phyloP scores from a whole-genome alignment of 306 rosid genomes.

The Psophocarpus tetragonolobus region DNA sequence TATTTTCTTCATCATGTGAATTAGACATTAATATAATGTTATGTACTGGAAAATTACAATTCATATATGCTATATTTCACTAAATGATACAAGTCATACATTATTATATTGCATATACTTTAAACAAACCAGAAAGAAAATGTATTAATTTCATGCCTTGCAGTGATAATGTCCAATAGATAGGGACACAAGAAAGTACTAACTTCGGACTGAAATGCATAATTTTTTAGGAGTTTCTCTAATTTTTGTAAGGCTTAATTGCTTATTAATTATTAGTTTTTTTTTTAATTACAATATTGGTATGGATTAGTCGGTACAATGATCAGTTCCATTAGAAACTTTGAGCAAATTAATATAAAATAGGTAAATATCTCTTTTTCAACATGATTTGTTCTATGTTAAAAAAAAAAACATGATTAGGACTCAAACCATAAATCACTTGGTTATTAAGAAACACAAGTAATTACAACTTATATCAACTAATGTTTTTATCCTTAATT shows the following conservation, averaged over 20 bases:
- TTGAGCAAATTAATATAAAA: too few relatives aligned
- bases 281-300: too few relatives aligned
- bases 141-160: not conserved
- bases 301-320: too few relatives aligned
- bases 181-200: not conserved
- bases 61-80: not conserved
- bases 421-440: too few relatives aligned
- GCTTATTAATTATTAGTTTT: too few relatives aligned
- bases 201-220: not conserved
- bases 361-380: too few relatives aligned
- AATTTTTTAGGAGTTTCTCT: not conserved
- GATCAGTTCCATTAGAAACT: too few relatives aligned
- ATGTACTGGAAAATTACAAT: not conserved
- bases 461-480: too few relatives aligned
- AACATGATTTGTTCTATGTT: too few relatives aligned
- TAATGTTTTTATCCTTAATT: too few relatives aligned
- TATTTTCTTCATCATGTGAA: not conserved
- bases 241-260: not conserved
- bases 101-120: not conserved
- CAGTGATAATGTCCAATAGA: not conserved
- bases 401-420: too few relatives aligned
- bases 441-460: too few relatives aligned
- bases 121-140: not conserved
- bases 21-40: constrained; percentile 7
- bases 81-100: not conserved